phyloP scores from a whole-genome alignment of 352 stramenopile genomes.

The Phytopythium litorale region DNA sequence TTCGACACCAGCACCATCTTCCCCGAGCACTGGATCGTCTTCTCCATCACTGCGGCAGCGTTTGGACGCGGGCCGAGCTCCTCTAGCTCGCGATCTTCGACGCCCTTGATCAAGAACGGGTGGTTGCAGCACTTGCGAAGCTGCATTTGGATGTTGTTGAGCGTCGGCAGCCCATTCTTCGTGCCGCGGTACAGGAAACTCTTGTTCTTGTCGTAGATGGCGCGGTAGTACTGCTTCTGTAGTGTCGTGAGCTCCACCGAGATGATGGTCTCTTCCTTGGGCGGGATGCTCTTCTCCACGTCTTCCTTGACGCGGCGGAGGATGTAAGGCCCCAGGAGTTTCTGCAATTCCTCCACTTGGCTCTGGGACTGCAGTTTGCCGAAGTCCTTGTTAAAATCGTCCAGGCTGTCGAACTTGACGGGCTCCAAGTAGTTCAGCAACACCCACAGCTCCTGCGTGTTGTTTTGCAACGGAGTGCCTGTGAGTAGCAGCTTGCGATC shows the following conservation, averaged over 20 bases:
- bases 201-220: conserved; percentile 99
- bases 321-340: conserved; percentile 92
- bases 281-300: conserved; percentile 94
- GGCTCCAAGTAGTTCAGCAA: conserved; percentile 97
- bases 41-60: conserved; percentile 64
- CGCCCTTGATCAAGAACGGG: conserved; percentile 97
- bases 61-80: conserved; percentile 58
- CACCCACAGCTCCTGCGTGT: conserved; percentile 96
- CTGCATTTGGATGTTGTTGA: conserved; percentile 99
- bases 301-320: conserved; percentile 97
- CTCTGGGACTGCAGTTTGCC: conserved; percentile 90
- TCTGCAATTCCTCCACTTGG: conserved; percentile 94
- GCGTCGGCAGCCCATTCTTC: conserved; percentile 80
- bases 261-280: conserved; percentile 96
- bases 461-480: conserved; percentile 97
- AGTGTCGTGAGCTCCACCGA: conserved; percentile 96
- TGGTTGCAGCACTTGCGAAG: conserved; percentile 99
- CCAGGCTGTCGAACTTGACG: conserved; percentile 87
- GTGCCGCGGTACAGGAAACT: conserved; percentile 92
- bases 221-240: conserved; percentile 99
- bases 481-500: conserved; percentile 94
- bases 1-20: conserved; percentile 91
- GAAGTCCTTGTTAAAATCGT: conserved; percentile 92
- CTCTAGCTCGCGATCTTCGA: conserved; percentile 80
- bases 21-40: conserved; percentile 79